Conservation (phyloP, 768 basidiomycete species). For the Amanita muscaria region DNA sequence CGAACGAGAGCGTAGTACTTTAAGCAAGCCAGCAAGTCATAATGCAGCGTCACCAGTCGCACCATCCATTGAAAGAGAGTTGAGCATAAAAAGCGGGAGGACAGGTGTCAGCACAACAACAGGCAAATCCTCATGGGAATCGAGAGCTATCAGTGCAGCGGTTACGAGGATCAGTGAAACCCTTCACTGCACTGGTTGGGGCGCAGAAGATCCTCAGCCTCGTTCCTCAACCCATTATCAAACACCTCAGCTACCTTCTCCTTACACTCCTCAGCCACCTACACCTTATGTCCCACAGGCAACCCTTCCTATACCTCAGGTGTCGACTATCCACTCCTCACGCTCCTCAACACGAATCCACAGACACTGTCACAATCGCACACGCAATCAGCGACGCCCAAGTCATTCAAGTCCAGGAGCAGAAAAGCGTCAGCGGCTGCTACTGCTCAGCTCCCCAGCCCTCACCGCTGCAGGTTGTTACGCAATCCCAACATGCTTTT, state of each 20-base stretch:
- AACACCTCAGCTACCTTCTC: too few species aligned
- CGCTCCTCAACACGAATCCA: too few species aligned
- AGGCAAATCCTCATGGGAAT: neutral
- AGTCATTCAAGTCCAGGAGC: slow-evolving; percentile 1
- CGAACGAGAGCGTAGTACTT: slow-evolving; percentile 4
- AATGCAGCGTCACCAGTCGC: neutral
- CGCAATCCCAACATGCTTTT: neutral
- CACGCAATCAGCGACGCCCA: neutral
- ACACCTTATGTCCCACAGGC: too few species aligned
- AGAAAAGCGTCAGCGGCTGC: slow-evolving; percentile 1
- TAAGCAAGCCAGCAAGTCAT: slow-evolving; percentile 2
- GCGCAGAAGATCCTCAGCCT: too few species aligned
- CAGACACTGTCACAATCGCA: neutral
- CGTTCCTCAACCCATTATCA: too few species aligned
- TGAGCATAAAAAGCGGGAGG: slow-evolving; percentile 1
- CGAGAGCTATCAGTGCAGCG: slow-evolving; percentile 6
- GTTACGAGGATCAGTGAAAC: slow-evolving; percentile 31
- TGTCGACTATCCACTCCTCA: too few species aligned
- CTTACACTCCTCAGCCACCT: too few species aligned
- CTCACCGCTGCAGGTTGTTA: neutral
- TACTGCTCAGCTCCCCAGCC: neutral
- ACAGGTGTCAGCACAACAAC: neutral
- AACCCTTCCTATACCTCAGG: too few species aligned
- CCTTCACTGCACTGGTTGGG: too few species aligned
- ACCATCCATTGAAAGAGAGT: slow-evolving; percentile 1